These are phyloP conservation scores for Hypholoma sublateritium DNA, from an alignment of 768 basidiomycete genomes.

Conservation along the genomic window DNA sequence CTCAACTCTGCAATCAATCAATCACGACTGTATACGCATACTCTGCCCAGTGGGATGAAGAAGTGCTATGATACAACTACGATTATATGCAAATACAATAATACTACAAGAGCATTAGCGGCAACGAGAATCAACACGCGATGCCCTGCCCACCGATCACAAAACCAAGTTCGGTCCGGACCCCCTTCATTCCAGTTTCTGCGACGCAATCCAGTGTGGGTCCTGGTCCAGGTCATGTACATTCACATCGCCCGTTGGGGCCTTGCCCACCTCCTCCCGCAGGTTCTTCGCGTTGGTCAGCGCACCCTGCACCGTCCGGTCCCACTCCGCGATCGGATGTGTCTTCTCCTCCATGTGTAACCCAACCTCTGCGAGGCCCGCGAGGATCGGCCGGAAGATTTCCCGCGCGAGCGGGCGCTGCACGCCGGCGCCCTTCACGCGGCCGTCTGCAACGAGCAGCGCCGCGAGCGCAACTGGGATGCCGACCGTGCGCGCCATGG, in stretches of 20 bases:
- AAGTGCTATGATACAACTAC: constrained; percentile 1
- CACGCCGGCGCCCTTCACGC: constrained; percentile 54
- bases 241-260: not conserved
- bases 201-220: not conserved
- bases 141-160: not conserved
- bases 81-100: not conserved
- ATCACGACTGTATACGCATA: not conserved
- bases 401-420: constrained; percentile 60
- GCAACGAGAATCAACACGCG: no score
- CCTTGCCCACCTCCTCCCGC: not conserved
- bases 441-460: constrained; percentile 65
- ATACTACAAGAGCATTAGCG: not conserved
- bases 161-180: no score
- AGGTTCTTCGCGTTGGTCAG: constrained; percentile 1
- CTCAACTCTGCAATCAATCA: not conserved
- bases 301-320: constrained; percentile 10
- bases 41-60: not conserved
- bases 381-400: constrained; percentile 64
- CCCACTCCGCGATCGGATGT: not conserved
- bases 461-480: constrained; percentile 86
- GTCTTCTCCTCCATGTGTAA: constrained; percentile 45
- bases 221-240: constrained; percentile 3
- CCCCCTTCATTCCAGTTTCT: not conserved
- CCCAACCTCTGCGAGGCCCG: constrained; percentile 54
- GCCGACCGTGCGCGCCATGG: constrained; percentile 92